phyloP scores from a whole-genome alignment of 495 filamentous ascomycete species.

The Aspergillus sclerotiicarbonarius region DNA sequence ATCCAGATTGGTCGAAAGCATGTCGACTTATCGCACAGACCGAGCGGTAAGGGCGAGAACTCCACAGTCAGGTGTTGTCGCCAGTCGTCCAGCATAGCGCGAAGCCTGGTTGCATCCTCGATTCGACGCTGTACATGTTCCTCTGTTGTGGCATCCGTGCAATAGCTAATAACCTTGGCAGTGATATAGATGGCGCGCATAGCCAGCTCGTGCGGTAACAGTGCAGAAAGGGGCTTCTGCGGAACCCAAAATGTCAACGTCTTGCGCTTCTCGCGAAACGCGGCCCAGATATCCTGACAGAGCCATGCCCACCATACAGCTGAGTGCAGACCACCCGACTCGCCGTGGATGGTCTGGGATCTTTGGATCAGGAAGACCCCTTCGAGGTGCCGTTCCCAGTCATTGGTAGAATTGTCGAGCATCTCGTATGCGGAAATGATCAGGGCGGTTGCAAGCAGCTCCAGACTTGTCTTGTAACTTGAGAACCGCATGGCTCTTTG shows the following conservation, averaged over 20 bases:
- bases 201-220: constrained; percentile 12
- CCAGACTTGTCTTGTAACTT: constrained; percentile 6
- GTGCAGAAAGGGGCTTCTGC: not conserved
- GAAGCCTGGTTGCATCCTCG: constrained; percentile 16
- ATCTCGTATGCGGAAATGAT: constrained; percentile 19
- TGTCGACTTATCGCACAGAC: not conserved
- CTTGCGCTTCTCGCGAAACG: constrained; percentile 11
- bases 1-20: constrained; percentile 21
- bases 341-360: constrained; percentile 15
- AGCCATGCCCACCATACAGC: constrained; percentile 21
- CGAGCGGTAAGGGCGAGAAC: constrained; percentile 22
- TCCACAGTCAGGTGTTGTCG: constrained; percentile 23
- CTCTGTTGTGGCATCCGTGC: not conserved
- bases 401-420: constrained; percentile 11
- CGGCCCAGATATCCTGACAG: constrained; percentile 17
- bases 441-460: constrained; percentile 11
- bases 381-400: constrained; percentile 17
- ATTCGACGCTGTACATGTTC: constrained; percentile 9
- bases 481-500: constrained; percentile 8
- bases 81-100: constrained; percentile 25
- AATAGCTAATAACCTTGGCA: constrained; percentile 2
- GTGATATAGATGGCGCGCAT: constrained; percentile 11
- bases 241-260: constrained; percentile 15
- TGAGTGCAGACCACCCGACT: constrained; percentile 9
- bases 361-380: constrained; percentile 16